A percentile compares a stretch with the other conserved stretches of the same genome.
These are phyloP conservation scores for Trichosporon faecale DNA, from an alignment of 1,284 basidiomycete species.

Conservation along the genomic window DNA sequence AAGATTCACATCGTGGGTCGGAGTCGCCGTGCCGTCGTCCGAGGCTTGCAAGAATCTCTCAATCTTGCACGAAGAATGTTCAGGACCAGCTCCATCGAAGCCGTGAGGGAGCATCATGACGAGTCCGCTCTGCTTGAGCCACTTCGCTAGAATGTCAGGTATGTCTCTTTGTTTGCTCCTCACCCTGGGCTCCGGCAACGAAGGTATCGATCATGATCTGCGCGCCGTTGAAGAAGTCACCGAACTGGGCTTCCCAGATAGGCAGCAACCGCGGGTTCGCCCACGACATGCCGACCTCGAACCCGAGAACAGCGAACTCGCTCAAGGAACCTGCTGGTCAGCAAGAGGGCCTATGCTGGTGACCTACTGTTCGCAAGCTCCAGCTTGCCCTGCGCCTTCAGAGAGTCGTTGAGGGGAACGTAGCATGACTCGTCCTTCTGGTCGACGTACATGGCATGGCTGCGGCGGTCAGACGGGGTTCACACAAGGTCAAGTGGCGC, in stretches of 20 bases:
- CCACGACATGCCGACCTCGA: conserved; percentile 85
- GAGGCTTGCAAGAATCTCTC: conserved; percentile 73
- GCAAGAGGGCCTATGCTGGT: background rate
- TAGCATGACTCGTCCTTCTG: conserved; percentile 72
- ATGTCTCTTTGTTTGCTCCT: conserved; percentile 33
- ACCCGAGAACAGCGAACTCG: conserved; percentile 77
- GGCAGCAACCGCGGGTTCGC: conserved; percentile 72
- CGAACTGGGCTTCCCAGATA: conserved; percentile 84
- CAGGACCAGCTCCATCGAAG: conserved; percentile 82
- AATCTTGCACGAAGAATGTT: conserved; percentile 79
- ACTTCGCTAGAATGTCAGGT: conserved; percentile 64
- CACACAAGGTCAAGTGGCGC: conserved; percentile 3
- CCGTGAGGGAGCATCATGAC: conserved; percentile 82
- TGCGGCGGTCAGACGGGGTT: conserved; percentile 30
- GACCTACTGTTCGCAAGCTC: conserved; percentile 77
- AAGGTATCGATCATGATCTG: conserved; percentile 87
- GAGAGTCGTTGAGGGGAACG: conserved; percentile 69
- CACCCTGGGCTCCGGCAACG: conserved; percentile 75
- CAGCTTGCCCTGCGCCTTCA: conserved; percentile 60
- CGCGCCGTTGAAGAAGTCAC: conserved; percentile 88
- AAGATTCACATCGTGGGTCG: conserved; percentile 64
- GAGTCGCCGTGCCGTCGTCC: conserved; percentile 40
- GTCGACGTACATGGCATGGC: conserved; percentile 85
- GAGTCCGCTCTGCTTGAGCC: conserved; percentile 86
- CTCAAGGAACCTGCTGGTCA: conserved; percentile 66